Conservation (phyloP, 225 moss, liverwort and hornwort genomes). For the Marchantia paleacea region DNA sequence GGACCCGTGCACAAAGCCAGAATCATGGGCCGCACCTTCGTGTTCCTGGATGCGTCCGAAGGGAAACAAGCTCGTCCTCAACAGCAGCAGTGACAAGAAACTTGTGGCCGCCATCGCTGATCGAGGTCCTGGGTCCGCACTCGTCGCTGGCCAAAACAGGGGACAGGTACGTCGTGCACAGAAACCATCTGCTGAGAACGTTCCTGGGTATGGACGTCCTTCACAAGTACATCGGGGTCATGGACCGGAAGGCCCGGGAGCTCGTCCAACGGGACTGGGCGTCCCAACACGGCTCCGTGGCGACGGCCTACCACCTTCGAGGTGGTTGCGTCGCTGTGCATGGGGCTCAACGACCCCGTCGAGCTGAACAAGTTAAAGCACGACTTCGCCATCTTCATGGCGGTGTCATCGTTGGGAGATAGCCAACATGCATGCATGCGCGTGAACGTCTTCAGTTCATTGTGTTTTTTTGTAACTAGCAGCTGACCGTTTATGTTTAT, state of each 20-base stretch:
- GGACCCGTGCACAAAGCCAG: neutral
- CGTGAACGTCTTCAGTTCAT: too few species aligned
- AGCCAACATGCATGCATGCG: too few species aligned
- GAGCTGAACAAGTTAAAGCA: neutral
- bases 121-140: neutral
- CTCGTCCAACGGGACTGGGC: neutral
- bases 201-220: neutral
- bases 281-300: neutral
- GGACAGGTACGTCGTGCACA: neutral
- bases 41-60: neutral
- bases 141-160: neutral
- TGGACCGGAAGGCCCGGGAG: neutral
- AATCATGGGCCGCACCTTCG: neutral
- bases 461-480: too few species aligned
- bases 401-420: too few species aligned
- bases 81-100: neutral
- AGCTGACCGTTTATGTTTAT: too few species aligned
- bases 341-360: neutral
- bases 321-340: neutral
- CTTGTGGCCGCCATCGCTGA: neutral
- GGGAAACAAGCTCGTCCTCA: neutral
- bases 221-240: neutral
- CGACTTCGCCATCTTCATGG: too few species aligned
- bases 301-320: neutral
- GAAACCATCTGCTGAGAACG: neutral